Evolutionary conservation across 2,329 filamentous ascomycete genomes (phyloP), one percentile per base, ranked within the genome.

Genomic region (Hypoxylon sp.): DNA sequence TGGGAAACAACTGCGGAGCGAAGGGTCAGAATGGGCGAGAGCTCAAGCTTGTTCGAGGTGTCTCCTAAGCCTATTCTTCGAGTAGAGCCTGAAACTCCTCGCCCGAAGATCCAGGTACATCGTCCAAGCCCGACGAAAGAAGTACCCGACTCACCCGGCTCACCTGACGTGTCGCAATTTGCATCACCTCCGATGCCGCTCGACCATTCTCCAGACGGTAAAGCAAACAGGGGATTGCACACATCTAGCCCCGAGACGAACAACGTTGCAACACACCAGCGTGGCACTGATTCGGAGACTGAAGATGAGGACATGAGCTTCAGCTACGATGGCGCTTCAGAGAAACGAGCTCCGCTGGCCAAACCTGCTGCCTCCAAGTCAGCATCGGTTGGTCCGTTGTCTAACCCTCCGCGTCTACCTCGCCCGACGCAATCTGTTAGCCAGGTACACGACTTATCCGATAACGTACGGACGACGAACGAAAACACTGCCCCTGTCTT

Each of bases 1-100:
- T 99, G 95, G 95, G 86, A 88, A 38, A 87, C 89, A 43, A 83
- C 88, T 43, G 92, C 90, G 26, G 91, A 96, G 69, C 83, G 83
- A 58, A 88, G 84, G 67, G 82, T 93, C n/a, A 80, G 88, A 46
- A 86, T 91, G 64, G 83, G 85, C 18, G 86, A 93, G 64, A 83
- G 78, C 76, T 71, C 73, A 4, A 65, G 63, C 26, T 26, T 58
- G 6, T 21, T 60, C 18, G 51, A 55, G 20, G 23, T 27, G 21
- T 46, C 49, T 37, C 17, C 20, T n/a, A 15, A 48, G 33, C 27
- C 40, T n/a, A 35, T 27, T 20, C 31, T 43, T 42, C 42, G 43
- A 17, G 17, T 27, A 26, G 47, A 54, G 5, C 63, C 62, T 55
- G 67, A 62, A 50, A 67, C 61, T 29, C 70, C 64, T 3, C 54